Conservation (phyloP, 208 protist genomes). For the Plasmodiophora brassicae region DNA sequence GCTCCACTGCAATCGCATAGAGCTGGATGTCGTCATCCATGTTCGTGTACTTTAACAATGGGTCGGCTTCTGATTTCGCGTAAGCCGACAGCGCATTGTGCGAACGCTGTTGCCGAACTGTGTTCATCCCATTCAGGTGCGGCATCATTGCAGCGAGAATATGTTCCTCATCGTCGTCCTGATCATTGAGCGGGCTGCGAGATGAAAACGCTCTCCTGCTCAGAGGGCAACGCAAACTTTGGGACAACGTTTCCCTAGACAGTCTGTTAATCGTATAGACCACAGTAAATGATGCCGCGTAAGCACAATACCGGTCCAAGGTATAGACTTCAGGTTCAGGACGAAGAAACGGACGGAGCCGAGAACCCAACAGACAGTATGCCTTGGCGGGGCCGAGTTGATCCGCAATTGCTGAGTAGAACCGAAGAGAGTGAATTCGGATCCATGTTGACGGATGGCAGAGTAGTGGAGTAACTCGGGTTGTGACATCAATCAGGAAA, state of each 20-base stretch:
- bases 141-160: slow-evolving; percentile 1
- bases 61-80: neutral
- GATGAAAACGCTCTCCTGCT: neutral
- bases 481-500: neutral
- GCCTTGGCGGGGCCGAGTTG: neutral
- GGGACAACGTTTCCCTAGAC: neutral
- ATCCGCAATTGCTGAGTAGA: neutral
- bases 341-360: neutral
- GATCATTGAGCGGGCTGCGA: neutral
- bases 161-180: neutral
- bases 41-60: neutral
- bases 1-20: neutral
- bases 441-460: slow-evolving; percentile 28
- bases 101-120: neutral
- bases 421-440: neutral
- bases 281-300: neutral
- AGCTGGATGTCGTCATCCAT: neutral
- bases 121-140: neutral
- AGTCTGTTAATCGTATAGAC: neutral
- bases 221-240: neutral
- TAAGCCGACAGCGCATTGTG: neutral
- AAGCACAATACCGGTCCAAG: neutral
- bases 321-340: neutral
- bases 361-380: neutral
- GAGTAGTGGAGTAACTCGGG: neutral